A percentile compares a stretch with the other conserved stretches of the same genome.
phyloP scores from a whole-genome alignment of 768 basidiomycete genomes.

The Amanita rubescens region DNA sequence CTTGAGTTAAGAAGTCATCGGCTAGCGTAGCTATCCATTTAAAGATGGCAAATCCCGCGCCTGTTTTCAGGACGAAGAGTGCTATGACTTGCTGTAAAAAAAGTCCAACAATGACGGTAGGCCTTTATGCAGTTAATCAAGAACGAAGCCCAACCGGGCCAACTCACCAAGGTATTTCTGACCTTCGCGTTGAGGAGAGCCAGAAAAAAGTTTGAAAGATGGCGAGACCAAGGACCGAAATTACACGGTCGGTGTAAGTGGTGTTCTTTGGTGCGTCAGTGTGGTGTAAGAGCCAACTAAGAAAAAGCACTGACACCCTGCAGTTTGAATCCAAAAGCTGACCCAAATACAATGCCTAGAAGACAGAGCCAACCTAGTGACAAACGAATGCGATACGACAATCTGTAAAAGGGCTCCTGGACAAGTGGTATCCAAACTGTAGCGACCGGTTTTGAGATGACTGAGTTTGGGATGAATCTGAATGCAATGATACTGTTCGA shows the following conservation, averaged over 20 bases:
- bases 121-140: constrained; percentile 35
- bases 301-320: constrained; percentile 33
- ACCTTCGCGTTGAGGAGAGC: constrained; percentile 54
- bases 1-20: constrained; percentile 69
- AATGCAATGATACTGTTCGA: constrained; percentile 62
- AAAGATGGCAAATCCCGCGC: constrained; percentile 80
- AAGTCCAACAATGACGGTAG: constrained; percentile 81
- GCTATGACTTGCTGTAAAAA: constrained; percentile 83
- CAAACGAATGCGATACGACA: constrained; percentile 46
- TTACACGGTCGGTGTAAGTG: constrained; percentile 71
- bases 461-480: constrained; percentile 71
- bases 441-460: constrained; percentile 63
- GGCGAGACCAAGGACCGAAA: constrained; percentile 72
- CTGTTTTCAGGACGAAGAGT: constrained; percentile 81
- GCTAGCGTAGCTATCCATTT: constrained; percentile 76
- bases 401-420: constrained; percentile 57
- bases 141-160: background rate
- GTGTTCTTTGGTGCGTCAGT: constrained; percentile 27
- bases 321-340: constrained; percentile 76
- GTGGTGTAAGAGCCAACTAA: constrained; percentile 10
- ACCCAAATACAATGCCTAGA: constrained; percentile 73
- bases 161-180: constrained; percentile 62
- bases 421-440: constrained; percentile 64
- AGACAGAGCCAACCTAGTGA: constrained; percentile 71
- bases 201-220: constrained; percentile 77